Evolutionary conservation across 2,329 filamentous ascomycete genomes (phyloP).

Genomic region (Fusarium austroafricanum): DNA sequence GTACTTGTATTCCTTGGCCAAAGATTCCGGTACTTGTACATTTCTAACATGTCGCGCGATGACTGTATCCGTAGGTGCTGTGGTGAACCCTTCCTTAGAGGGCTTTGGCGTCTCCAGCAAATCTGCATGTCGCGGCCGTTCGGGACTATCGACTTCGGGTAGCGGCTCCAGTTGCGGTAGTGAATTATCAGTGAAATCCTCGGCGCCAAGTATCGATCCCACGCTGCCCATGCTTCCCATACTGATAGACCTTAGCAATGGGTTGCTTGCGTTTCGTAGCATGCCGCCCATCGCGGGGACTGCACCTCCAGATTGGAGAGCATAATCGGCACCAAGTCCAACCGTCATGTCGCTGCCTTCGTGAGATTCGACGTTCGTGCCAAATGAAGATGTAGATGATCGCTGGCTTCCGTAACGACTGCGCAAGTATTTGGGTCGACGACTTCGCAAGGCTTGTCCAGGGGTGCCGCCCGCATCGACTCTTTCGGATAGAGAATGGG

Average conservation of each 20-base stretch:
- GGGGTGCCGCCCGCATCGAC: conserved; percentile 61
- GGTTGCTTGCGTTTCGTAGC: conserved; percentile 63
- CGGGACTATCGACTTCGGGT: conserved; percentile 60
- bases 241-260: conserved; percentile 81
- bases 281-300: conserved; percentile 66
- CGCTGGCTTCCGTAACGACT: conserved; percentile 68
- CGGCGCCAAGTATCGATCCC: conserved; percentile 72
- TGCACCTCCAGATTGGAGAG: conserved; percentile 84
- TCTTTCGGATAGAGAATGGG: conserved; percentile 48
- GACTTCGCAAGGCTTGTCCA: conserved; percentile 59
- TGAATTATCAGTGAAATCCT: conserved; percentile 64
- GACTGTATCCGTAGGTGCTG: conserved; percentile 85
- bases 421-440: conserved; percentile 68
- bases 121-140: conserved; percentile 55
- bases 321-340: conserved; percentile 77
- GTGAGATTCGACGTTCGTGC: conserved; percentile 63
- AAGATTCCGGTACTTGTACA: conserved; percentile 89
- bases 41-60: conserved; percentile 89
- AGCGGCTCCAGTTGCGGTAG: conserved; percentile 62
- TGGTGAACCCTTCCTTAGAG: conserved; percentile 61
- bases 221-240: conserved; percentile 93
- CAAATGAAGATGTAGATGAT: conserved; percentile 70
- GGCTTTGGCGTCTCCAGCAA: conserved; percentile 78
- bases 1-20: conserved; percentile 86
- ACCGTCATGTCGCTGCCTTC: conserved; percentile 80